A percentile compares a stretch with the other conserved stretches of the same genome.
Conservation (phyloP, 2,329 filamentous ascomycete species). For the Neopestalotiopsis rosae region DNA sequence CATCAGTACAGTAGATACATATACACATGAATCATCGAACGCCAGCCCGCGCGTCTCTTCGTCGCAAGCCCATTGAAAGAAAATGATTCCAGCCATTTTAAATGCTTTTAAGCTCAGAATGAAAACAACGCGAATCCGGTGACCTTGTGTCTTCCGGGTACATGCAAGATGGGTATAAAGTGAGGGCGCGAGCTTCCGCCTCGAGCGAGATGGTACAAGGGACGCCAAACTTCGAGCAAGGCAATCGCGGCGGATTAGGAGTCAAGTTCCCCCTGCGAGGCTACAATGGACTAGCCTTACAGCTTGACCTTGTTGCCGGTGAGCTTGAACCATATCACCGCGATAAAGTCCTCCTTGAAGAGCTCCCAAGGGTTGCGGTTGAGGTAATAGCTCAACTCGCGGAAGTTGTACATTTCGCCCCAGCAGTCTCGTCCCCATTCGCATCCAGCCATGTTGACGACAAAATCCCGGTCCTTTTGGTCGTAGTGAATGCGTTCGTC, state of each 20-base stretch:
- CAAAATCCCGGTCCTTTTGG: conserved; percentile 83
- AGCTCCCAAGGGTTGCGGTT: conserved; percentile 84
- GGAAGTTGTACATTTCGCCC: conserved; percentile 96
- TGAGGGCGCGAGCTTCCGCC: background rate
- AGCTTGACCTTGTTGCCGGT: conserved; percentile 66
- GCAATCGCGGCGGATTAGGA: background rate
- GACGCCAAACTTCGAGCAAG: background rate
- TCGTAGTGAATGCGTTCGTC: conserved; percentile 85
- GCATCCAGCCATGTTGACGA: conserved; percentile 98
- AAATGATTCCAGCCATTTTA: conserved; percentile 1
- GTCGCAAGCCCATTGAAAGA: conserved; percentile 2
- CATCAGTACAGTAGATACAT: conserved; percentile 11
- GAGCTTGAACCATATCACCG: conserved; percentile 66
- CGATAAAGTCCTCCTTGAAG: conserved; percentile 71
- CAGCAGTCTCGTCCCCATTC: conserved; percentile 97
- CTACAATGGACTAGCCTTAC: conserved; percentile 33
- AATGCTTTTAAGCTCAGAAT: conserved; percentile 9
- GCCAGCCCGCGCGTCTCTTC: background rate
- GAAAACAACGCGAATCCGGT: conserved; percentile 6
- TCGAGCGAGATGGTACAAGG: background rate
- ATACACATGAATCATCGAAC: conserved; percentile 16
- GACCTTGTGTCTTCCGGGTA: background rate
- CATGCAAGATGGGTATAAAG: conserved; percentile 17
- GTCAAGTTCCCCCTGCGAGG: background rate
- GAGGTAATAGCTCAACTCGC: conserved; percentile 86